phyloP scores from a whole-genome alignment of 192 early-diverging fungal genomes.

The Coemansia sp. region DNA sequence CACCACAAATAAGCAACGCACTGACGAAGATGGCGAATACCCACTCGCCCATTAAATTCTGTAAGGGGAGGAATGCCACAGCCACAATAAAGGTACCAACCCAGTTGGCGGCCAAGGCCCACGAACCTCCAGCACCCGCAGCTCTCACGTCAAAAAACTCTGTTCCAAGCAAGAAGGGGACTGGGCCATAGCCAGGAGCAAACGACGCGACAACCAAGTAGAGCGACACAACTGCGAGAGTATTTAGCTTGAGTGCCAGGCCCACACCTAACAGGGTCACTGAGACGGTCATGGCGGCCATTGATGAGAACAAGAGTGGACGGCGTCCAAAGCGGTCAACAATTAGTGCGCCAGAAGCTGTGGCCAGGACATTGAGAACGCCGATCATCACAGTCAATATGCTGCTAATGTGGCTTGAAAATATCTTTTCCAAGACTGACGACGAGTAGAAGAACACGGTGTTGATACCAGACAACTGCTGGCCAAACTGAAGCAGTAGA shows the following conservation, averaged over 20 bases:
- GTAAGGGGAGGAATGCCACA: slow-evolving; percentile 37
- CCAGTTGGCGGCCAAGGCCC: slow-evolving; percentile 51
- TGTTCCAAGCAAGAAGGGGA: slow-evolving; percentile 51
- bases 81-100: slow-evolving; percentile 47
- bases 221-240: slow-evolving; percentile 69
- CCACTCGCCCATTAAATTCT: slow-evolving; percentile 47
- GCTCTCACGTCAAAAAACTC: slow-evolving; percentile 50
- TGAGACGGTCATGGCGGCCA: slow-evolving; percentile 63
- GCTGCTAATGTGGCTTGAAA: slow-evolving; percentile 60
- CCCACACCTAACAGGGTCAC: slow-evolving; percentile 60
- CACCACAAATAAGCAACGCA: slow-evolving; percentile 22
- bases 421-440: slow-evolving; percentile 65
- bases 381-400: slow-evolving; percentile 78
- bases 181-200: slow-evolving; percentile 51
- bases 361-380: slow-evolving; percentile 76
- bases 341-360: slow-evolving; percentile 64
- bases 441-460: slow-evolving; percentile 87
- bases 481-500: slow-evolving; percentile 71
- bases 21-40: slow-evolving; percentile 51
- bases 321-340: slow-evolving; percentile 82
- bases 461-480: slow-evolving; percentile 95
- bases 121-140: slow-evolving; percentile 41
- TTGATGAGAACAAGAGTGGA: slow-evolving; percentile 69
- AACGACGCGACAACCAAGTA: slow-evolving; percentile 50
- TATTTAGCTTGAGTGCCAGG: slow-evolving; percentile 69